These are phyloP conservation scores for Gyrodon lividus DNA, from an alignment of 768 basidiomycete genomes.

Conservation along the genomic window DNA sequence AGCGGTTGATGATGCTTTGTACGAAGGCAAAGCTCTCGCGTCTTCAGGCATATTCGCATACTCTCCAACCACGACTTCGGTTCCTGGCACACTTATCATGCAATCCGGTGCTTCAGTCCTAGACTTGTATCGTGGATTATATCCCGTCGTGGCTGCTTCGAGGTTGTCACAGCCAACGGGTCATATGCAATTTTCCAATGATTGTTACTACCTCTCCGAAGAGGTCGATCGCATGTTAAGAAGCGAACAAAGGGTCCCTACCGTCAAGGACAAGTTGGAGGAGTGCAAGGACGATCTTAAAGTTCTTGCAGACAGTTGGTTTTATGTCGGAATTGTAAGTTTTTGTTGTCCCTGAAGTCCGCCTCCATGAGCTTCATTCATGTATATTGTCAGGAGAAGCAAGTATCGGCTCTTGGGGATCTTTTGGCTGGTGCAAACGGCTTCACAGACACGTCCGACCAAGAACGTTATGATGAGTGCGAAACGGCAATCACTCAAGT, in stretches of 20 bases:
- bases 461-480: slow-evolving; percentile 74
- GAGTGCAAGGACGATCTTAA: slow-evolving; percentile 54
- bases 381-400: slow-evolving; percentile 20
- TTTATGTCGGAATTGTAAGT: slow-evolving; percentile 68
- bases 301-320: slow-evolving; percentile 66
- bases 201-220: slow-evolving; percentile 64
- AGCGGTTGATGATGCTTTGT: slow-evolving; percentile 59
- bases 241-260: slow-evolving; percentile 27
- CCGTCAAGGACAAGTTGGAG: slow-evolving; percentile 45
- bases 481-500: slow-evolving; percentile 65
- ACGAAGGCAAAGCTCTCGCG: slow-evolving; percentile 65
- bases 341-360: neutral
- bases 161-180: slow-evolving; percentile 50
- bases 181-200: slow-evolving; percentile 79
- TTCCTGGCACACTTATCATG: slow-evolving; percentile 55
- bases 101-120: slow-evolving; percentile 64
- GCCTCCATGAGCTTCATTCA: neutral
- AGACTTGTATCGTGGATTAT: slow-evolving; percentile 78
- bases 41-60: slow-evolving; percentile 52
- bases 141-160: slow-evolving; percentile 59
- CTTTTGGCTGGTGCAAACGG: slow-evolving; percentile 57
- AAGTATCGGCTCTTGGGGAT: slow-evolving; percentile 31
- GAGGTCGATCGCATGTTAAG: slow-evolving; percentile 38
- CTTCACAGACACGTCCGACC: slow-evolving; percentile 67
- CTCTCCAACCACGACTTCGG: slow-evolving; percentile 25